Base-by-base conservation (phyloP, 2,329 filamentous ascomycete species). In the Trichoderma aggressivum region DNA sequence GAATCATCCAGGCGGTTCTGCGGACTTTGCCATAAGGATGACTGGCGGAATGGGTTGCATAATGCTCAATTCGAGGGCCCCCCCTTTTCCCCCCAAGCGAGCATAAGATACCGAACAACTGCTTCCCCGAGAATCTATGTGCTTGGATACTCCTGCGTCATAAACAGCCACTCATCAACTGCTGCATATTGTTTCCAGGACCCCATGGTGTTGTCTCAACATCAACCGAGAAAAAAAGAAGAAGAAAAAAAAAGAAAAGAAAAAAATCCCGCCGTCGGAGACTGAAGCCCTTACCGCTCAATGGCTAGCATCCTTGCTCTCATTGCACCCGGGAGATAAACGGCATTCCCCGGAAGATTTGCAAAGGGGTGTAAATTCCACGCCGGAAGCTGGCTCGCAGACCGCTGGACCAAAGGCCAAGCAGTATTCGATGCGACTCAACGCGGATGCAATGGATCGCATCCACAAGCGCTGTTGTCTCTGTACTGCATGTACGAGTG, bases 381-480 rank as follows among this genome's bases (percentile, higher is more conserved):
- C n/a, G 47, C 30, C 26, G 16, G 30, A 39, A 21, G 32, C 10
- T 21, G 53, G 39, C 39, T 50, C 66, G 16, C 39, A 30, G 66
- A 3, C 11, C 18, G 21, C 30, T 26, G 16, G 53, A 21, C 7
- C 50, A 16, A 28, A 60, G 39, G 21, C 21, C 18, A 16, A 12
- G 32, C 32, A 18, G 24, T 18, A 28, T 28, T 36, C 28, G 24
- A 34, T 18, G 43, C 14, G 21, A 34, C 26, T 60, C 30, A 26
- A 50, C 26, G n/a, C 28, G 36, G 50, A 26, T 21, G 14, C 32
- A 55, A 24, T 18, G 32, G 32, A 36, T 32, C 21, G 65, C 26
- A 12, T 69, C n/a, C 66, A 58, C 28, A 61, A 69, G 30, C 39
- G 55, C 53, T 28, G 28, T 61, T 61, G 28, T 69, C 56, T 61